Conservation (phyloP, 2,329 filamentous ascomycete genomes). For the Pseudogymnoascus sp. region DNA sequence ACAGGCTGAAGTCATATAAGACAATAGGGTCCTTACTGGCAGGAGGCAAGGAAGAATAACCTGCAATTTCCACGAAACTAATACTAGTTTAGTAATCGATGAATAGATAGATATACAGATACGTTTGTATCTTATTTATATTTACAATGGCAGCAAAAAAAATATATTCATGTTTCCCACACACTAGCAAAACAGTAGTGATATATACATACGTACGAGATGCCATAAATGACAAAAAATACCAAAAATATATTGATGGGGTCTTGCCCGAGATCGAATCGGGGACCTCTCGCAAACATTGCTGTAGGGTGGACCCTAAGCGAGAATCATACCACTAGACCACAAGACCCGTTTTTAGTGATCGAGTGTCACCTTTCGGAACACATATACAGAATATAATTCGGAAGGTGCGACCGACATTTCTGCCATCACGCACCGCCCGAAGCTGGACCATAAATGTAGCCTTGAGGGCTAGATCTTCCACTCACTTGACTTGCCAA, state of each 20-base stretch:
- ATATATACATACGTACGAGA: neutral
- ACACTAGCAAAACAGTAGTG: neutral
- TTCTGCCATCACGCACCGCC: slow-evolving; percentile 3
- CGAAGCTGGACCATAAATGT: neutral
- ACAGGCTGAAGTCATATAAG: neutral
- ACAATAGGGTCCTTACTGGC: neutral
- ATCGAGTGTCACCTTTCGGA: neutral
- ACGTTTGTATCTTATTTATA: too few relatives aligned
- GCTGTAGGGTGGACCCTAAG: slow-evolving; percentile 20
- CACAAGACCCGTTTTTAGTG: slow-evolving; percentile 8
- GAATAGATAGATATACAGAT: neutral
- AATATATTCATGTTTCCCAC: too few relatives aligned
- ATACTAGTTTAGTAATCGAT: neutral
- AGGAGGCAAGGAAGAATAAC: neutral
- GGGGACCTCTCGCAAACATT: slow-evolving; percentile 17
- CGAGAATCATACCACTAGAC: slow-evolving; percentile 23
- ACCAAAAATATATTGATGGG: slow-evolving; percentile 8
- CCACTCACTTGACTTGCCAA: neutral
- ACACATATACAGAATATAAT: neutral
- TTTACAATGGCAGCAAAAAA: neutral
- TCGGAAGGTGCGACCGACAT: neutral
- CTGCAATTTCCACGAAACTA: neutral
- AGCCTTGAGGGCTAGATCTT: slow-evolving; percentile 7
- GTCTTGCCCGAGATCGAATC: slow-evolving; percentile 17
- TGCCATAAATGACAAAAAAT: slow-evolving; percentile 7